phyloP scores from a whole-genome alignment of 176 grass and related monocot species.

The Avena insularis region DNA sequence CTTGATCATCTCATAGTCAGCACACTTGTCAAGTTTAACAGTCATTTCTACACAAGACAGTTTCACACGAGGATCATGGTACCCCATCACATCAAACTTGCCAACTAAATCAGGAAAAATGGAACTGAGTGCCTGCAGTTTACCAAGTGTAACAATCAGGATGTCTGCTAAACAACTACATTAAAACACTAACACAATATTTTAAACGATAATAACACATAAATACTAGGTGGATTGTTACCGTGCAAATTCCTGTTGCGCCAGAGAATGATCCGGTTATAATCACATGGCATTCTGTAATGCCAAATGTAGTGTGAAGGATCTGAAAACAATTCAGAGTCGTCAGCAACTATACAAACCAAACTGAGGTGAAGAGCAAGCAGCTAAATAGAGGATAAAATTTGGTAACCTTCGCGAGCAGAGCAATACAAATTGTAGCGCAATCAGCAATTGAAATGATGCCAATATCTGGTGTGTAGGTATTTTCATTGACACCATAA shows the following conservation, averaged over 20 bases:
- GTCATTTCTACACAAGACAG: slow-evolving; percentile 24
- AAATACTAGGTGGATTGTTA: slow-evolving; percentile 12
- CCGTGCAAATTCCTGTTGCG: neutral
- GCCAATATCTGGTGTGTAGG: slow-evolving; percentile 58
- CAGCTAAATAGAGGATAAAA: neutral
- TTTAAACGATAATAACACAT: slow-evolving; percentile 10
- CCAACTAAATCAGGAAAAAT: neutral
- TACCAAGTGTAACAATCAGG: slow-evolving; percentile 12
- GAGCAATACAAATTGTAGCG: slow-evolving; percentile 79
- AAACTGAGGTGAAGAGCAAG: neutral
- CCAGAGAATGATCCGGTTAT: neutral
- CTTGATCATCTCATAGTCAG: slow-evolving; percentile 29
- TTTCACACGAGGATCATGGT: neutral
- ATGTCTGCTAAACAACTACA: neutral
- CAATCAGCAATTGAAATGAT: slow-evolving; percentile 74
- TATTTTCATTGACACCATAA: slow-evolving; percentile 64
- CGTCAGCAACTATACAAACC: slow-evolving; percentile 10
- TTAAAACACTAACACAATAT: neutral
- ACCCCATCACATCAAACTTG: neutral
- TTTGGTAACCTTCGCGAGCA: slow-evolving; percentile 63
- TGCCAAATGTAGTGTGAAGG: slow-evolving; percentile 9
- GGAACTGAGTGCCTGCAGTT: slow-evolving; percentile 12
- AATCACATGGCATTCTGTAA: neutral
- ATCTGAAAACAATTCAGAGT: slow-evolving; percentile 9
- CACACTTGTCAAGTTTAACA: slow-evolving; percentile 1